Evolutionary conservation across 202 grass and related monocot genomes (phyloP).

Genomic region (Thinopyrum obtusiflorum): DNA sequence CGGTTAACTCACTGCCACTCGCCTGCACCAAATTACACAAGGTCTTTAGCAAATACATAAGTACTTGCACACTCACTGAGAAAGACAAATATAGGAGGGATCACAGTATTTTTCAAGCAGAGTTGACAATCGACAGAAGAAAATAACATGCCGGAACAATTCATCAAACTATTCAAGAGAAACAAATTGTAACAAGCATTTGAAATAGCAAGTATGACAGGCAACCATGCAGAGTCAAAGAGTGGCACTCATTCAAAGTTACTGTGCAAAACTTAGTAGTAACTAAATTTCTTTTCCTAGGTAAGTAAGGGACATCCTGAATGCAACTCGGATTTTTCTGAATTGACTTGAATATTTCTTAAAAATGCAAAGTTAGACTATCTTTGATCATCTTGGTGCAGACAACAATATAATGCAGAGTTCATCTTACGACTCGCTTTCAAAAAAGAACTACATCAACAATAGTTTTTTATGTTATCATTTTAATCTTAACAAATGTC

Average conservation of each 20-base stretch:
- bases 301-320: not conserved
- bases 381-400: not conserved
- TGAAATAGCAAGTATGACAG: not conserved
- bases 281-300: not conserved
- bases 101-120: not conserved
- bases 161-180: not conserved
- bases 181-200: not conserved
- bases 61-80: conserved; percentile 1
- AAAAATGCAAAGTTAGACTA: not conserved
- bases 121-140: not conserved
- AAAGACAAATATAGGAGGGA: not conserved
- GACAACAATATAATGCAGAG: not conserved
- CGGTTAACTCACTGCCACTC: conserved; percentile 54
- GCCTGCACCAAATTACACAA: conserved; percentile 52
- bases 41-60: conserved; percentile 3
- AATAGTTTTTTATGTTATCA: conserved; percentile 9
- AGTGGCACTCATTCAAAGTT: not conserved
- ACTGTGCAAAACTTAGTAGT: not conserved
- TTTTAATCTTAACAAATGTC: not conserved
- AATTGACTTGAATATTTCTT: not conserved
- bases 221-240: not conserved
- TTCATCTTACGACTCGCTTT: not conserved
- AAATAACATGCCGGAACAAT: not conserved
- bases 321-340: not conserved
- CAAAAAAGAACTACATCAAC: not conserved